phyloP scores from a whole-genome alignment of 1,284 basidiomycete species.

The Tremellales sp. region DNA sequence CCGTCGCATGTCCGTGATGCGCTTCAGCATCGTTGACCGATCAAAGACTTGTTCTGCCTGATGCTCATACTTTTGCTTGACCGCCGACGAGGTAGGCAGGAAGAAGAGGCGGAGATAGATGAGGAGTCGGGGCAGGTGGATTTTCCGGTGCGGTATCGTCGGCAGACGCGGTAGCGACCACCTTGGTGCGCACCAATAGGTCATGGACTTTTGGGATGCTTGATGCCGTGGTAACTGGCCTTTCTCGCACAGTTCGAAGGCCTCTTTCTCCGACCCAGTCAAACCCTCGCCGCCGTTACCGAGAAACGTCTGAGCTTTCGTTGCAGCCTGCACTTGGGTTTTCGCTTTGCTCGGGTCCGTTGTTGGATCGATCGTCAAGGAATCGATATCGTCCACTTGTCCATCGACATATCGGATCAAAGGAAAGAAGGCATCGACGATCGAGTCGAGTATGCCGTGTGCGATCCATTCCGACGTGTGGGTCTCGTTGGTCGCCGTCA shows the following conservation, averaged over 20 bases:
- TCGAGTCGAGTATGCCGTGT: slow-evolving; percentile 86
- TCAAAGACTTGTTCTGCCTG: slow-evolving; percentile 34
- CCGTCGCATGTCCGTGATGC: slow-evolving; percentile 76
- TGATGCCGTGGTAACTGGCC: background rate
- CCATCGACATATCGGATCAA: slow-evolving; percentile 76
- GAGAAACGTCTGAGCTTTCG: background rate
- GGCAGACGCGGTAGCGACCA: background rate
- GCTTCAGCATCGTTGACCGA: slow-evolving; percentile 54
- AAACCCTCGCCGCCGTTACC: background rate
- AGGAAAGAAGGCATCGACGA: slow-evolving; percentile 92
- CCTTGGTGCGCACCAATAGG: background rate
- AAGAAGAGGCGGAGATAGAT: slow-evolving; percentile 40
- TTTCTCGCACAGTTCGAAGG: slow-evolving; percentile 12
- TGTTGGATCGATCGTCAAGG: slow-evolving; percentile 56
- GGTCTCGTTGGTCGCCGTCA: slow-evolving; percentile 51
- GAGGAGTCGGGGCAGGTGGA: slow-evolving; percentile 10
- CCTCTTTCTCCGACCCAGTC: background rate
- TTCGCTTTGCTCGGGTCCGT: no score
- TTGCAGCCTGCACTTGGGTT: background rate
- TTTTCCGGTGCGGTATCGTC: background rate
- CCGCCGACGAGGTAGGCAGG: slow-evolving; percentile 25
- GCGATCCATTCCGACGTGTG: slow-evolving; percentile 86
- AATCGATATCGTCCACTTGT: slow-evolving; percentile 76
- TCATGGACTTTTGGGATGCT: background rate
- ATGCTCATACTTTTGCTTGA: slow-evolving; percentile 15